Evolutionary conservation across 345 rosid genomes (phyloP).

Genomic region (Citrus sinensis): DNA sequence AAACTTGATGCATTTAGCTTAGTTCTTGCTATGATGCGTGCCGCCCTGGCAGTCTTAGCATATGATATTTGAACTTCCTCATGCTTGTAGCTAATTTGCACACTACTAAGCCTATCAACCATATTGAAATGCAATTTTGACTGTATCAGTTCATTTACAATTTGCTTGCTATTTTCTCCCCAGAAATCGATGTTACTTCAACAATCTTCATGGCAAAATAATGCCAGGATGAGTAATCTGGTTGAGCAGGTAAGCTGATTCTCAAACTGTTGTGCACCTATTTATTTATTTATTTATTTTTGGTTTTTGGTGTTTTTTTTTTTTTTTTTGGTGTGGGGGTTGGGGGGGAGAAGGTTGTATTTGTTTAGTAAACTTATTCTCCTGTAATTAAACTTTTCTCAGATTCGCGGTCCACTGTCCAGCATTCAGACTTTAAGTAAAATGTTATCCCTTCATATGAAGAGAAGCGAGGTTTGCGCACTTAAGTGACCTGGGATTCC

Average conservation of each 20-base stretch:
- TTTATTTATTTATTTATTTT: neutral
- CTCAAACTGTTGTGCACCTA: neutral
- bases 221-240: slow-evolving; percentile 77
- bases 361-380: slow-evolving; percentile 6
- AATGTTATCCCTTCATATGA: slow-evolving; percentile 69
- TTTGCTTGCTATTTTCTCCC: neutral
- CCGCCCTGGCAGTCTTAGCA: neutral
- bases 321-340: no score
- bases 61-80: neutral
- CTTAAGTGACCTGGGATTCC: neutral
- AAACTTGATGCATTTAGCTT: neutral
- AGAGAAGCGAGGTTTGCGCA: slow-evolving; percentile 69
- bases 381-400: slow-evolving; percentile 10
- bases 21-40: neutral
- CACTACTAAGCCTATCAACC: neutral
- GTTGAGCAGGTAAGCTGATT: slow-evolving; percentile 70
- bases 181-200: slow-evolving; percentile 82
- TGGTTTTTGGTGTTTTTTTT: no score
- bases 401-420: slow-evolving; percentile 89
- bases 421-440: slow-evolving; percentile 74
- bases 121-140: neutral
- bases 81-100: neutral
- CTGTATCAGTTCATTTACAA: slow-evolving; percentile 1
- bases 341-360: neutral
- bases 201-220: slow-evolving; percentile 92